Conservation (phyloP, 768 basidiomycete species). For the Leccinellum luteum region DNA sequence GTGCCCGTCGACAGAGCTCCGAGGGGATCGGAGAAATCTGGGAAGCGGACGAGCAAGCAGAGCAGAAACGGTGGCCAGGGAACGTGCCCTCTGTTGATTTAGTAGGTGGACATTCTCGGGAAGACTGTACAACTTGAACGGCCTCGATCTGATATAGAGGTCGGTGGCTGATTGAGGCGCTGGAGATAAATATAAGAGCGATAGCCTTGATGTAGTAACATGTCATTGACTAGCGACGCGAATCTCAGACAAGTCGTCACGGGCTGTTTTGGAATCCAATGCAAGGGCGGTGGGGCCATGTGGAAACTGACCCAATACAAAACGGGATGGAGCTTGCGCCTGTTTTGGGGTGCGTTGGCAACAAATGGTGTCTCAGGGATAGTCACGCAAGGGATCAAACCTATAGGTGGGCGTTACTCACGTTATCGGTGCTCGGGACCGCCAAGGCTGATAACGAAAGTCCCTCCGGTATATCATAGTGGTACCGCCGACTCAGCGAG, state of each 20-base stretch:
- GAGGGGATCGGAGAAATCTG: slow-evolving; percentile 62
- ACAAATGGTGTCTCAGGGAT: slow-evolving; percentile 27
- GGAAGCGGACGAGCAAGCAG: slow-evolving; percentile 53
- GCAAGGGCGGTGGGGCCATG: neutral
- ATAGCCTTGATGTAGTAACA: slow-evolving; percentile 34
- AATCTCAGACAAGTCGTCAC: slow-evolving; percentile 43
- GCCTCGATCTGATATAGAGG: slow-evolving; percentile 51
- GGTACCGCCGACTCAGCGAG: slow-evolving; percentile 7
- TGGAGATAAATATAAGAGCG: slow-evolving; percentile 46
- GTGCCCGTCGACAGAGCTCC: slow-evolving; percentile 23
- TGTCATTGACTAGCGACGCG: slow-evolving; percentile 38
- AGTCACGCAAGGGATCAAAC: slow-evolving; percentile 10
- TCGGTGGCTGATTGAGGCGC: slow-evolving; percentile 51
- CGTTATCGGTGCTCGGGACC: slow-evolving; percentile 39
- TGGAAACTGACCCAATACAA: slow-evolving; percentile 42
- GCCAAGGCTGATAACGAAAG: slow-evolving; percentile 39
- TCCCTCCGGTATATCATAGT: slow-evolving; percentile 26
- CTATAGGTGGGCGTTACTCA: slow-evolving; percentile 18
- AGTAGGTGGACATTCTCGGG: neutral
- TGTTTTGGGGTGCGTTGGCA: slow-evolving; percentile 23
- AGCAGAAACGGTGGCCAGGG: slow-evolving; percentile 42
- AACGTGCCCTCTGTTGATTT: slow-evolving; percentile 30
- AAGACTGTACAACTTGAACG: slow-evolving; percentile 42
- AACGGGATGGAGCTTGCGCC: slow-evolving; percentile 32
- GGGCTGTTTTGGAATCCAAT: slow-evolving; percentile 26